These are phyloP conservation scores for Haematococcus sp. DNA, from an alignment of 139 green algal species.

Conservation along the genomic window DNA sequence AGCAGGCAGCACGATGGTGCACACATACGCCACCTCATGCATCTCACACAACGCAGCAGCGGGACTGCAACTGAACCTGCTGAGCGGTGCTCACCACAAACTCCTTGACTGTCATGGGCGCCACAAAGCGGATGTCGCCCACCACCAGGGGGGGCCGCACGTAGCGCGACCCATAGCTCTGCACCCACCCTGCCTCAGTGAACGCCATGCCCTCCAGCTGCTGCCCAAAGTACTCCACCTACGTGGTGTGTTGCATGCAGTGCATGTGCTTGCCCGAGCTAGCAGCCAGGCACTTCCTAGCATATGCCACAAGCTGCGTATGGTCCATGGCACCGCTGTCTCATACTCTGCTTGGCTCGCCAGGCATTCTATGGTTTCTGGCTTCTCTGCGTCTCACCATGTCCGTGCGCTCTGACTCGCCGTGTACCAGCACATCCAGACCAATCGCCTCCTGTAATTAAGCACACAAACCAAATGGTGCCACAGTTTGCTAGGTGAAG, in stretches of 20 bases:
- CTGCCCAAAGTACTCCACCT: slow-evolving; percentile 88
- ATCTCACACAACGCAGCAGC: neutral
- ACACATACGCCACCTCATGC: too few species aligned
- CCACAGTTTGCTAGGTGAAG: too few species aligned
- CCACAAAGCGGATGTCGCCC: slow-evolving; percentile 61
- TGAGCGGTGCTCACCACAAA: slow-evolving; percentile 42
- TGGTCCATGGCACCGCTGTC: too few species aligned
- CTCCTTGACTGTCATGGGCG: slow-evolving; percentile 83
- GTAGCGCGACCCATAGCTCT: slow-evolving; percentile 83
- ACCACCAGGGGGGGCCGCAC: slow-evolving; percentile 83
- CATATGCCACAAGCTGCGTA: too few species aligned
- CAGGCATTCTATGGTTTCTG: too few species aligned
- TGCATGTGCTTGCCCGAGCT: neutral
- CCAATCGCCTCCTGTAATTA: slow-evolving; percentile 79
- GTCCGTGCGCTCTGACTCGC: slow-evolving; percentile 79
- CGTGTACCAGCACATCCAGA: slow-evolving; percentile 90
- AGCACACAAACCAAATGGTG: too few species aligned
- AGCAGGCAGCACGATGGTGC: neutral
- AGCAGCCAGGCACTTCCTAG: too few species aligned
- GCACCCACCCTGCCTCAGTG: slow-evolving; percentile 72
- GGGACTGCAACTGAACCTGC: neutral
- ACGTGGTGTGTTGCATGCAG: neutral
- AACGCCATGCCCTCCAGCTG: slow-evolving; percentile 79
- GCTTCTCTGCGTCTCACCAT: too few species aligned
- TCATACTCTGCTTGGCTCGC: too few species aligned